Evolutionary conservation across 305 asterid genomes (phyloP), one percentile per base, ranked within the genome.

Genomic region (Euphrasia arctica): DNA sequence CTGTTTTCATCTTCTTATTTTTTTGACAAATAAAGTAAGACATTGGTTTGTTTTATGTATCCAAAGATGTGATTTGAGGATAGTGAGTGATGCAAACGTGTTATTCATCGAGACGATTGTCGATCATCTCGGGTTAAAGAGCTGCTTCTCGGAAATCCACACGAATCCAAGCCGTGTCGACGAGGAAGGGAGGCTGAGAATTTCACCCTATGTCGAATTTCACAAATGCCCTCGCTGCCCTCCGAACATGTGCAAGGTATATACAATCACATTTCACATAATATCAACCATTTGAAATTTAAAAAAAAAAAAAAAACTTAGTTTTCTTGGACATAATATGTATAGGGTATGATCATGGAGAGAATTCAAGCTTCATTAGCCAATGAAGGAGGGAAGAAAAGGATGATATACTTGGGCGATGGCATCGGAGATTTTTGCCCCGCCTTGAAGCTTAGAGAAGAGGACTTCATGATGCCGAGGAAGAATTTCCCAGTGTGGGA

Each of bases 191-290:
- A 76, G 78, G 65, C 80, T 89, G 5, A 85, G 93, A 49, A 85
- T 91, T 10, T 69, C 72, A 39, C 97, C 98, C 0, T 80, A 66
- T 58, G 74, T 87, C 60, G 95, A 91, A 78, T 87, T 80, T 65
- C 64, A 71, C 29, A 13, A 77, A n/a, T 66, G 80, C 4, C 78
- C 96, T 47, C 98, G 88, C 56, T 82, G 90, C 86, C 97, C 97
- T 70, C 96, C 95, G 18, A 91, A 91, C 72, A 91, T 91, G 98
- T 91, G 98, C 87, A 91, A 91, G 94, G 96, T 86, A 79, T 13
- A 12, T 34, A 5, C 13, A 0, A 3, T 11, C 13, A 43, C 13
- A 9, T 43, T n/a, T 45, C 4, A 4, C 6, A n/a, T 43, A 43
- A 43, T 2, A 41, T 3, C 47, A 41, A 41, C 8, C 6, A 41